These are phyloP conservation scores for Colletotrichum abscissum DNA, from an alignment of 2,329 filamentous ascomycete species.

Conservation along the genomic window DNA sequence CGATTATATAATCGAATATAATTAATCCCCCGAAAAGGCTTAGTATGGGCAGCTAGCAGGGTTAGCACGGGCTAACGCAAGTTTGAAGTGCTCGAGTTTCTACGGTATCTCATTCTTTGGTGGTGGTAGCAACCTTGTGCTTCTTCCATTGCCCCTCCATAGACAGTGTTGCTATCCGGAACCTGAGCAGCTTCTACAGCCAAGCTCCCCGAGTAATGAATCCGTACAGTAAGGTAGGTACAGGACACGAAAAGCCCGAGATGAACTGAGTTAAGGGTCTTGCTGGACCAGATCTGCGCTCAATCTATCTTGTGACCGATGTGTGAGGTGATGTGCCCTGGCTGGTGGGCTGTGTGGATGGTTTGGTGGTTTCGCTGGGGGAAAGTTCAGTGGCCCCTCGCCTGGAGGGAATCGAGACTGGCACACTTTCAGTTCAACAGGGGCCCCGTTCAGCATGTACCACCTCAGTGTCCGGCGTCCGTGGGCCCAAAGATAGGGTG, in stretches of 20 bases:
- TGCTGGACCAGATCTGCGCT: not conserved
- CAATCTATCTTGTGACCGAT: conserved; percentile 11
- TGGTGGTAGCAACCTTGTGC: not conserved
- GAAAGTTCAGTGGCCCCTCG: conserved; percentile 21
- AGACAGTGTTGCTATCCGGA: not conserved
- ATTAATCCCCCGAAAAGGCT: too few relatives aligned
- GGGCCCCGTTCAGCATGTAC: not conserved
- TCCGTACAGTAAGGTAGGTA: not conserved
- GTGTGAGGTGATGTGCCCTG: conserved; percentile 31
- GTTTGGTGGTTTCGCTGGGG: conserved; percentile 16
- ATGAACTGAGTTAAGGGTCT: not conserved
- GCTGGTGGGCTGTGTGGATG: conserved; percentile 23
- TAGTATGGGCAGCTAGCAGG: too few relatives aligned
- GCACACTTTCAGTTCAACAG: not conserved
- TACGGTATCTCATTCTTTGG: not conserved
- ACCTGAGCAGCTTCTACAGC: too few relatives aligned
- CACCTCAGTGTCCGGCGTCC: conserved; percentile 1
- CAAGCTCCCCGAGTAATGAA: not conserved
- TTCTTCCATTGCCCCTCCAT: not conserved
- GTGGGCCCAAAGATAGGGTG: conserved; percentile 2
- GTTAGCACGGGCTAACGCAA: too few relatives aligned
- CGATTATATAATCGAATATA: too few relatives aligned
- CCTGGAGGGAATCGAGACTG: conserved; percentile 8
- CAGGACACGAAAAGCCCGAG: not conserved
- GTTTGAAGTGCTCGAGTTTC: too few relatives aligned